Base-by-base conservation (phyloP, 78 protist species). In the Anaeramoeba flamelloides region DNA sequence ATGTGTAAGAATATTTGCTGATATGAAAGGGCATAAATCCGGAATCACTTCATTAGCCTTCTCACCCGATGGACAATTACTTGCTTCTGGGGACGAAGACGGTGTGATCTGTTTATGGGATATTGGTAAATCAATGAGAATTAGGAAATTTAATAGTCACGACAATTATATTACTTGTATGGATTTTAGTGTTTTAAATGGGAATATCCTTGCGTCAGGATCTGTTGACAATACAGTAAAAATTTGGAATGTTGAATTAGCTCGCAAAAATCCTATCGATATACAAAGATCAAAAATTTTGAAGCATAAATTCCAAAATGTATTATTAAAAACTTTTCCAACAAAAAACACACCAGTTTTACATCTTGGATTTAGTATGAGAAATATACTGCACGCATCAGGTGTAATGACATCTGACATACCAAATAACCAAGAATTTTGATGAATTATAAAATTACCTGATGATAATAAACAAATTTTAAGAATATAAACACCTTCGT, bases 1-100 rank as follows among this genome's bases (percentile, higher is more conserved):
- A 26, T 53, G 69, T 53, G 69, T 53, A 17, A 53, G 69, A 53
- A 53, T 53, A 53, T 53, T 53, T 53, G 8, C 34, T 53, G 8
- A 8, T 26, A 8, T 17, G 17, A 53, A 8, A 53, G 69, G 69
- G 17, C 69, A 53, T 53, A 53, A 17, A 53, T 8, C 34, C 8
- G 69, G 69, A 53, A 53, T 53, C 8, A 53, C 69, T 26, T 41
- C 86, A 76, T 41, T 79, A 31, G 89, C 90, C 1, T 31, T 91
- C 2, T 83, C 91, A 4, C 92, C 91, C 1, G 85, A 86, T 65
- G 95, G 94, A 0, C 1, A 79, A 22, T 81, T 39, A 38, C 40
- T 86, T 33, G 91, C 87, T 3, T 84, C 92, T 2, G 93, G 87
- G 0, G 91, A 38, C n/a, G 92, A 88, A 4, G 91, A 90, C 36